Conservation (phyloP, 83 land plant genomes). For the Thuja plicata region DNA sequence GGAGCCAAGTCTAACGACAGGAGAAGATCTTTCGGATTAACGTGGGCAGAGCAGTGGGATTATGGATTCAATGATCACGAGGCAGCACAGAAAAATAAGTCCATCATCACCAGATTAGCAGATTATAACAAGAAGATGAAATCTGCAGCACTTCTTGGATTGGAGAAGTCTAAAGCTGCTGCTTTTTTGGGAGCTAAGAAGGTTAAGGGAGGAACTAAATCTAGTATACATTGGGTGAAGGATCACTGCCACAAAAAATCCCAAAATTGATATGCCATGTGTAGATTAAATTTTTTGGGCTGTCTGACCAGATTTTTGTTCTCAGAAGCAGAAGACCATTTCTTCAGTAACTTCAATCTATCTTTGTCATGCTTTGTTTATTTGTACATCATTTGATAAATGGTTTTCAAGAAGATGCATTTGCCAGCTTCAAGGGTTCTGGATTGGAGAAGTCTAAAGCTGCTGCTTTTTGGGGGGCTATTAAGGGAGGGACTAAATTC, state of each 20-base stretch:
- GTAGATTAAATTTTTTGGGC: not conserved
- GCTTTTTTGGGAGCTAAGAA: not conserved
- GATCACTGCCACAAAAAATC: not conserved
- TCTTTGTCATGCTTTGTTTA: too few relatives aligned
- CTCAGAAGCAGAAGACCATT: too few relatives aligned
- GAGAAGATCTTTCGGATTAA: slow-evolving; percentile 8
- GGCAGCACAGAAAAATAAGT: not conserved
- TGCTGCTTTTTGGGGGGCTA: not conserved
- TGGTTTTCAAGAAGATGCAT: too few relatives aligned
- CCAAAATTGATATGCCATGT: slow-evolving; percentile 3
- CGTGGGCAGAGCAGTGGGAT: slow-evolving; percentile 13
- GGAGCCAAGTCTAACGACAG: not conserved
- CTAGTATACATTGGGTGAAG: slow-evolving; percentile 4
- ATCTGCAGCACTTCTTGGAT: not conserved
- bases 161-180: not conserved
- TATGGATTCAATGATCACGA: slow-evolving; percentile 1
- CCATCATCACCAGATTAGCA: slow-evolving; percentile 1
- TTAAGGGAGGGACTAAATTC: not conserved
- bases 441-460: not conserved
- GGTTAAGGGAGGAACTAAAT: not conserved
- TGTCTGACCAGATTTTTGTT: too few relatives aligned
- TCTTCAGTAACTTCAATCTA: too few relatives aligned
- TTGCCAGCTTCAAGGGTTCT: too few relatives aligned
- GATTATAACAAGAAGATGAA: slow-evolving; percentile 2
- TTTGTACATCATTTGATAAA: too few relatives aligned